Conservation (phyloP, 2,329 filamentous ascomycete genomes). For the Sclerotinia spermophila region DNA sequence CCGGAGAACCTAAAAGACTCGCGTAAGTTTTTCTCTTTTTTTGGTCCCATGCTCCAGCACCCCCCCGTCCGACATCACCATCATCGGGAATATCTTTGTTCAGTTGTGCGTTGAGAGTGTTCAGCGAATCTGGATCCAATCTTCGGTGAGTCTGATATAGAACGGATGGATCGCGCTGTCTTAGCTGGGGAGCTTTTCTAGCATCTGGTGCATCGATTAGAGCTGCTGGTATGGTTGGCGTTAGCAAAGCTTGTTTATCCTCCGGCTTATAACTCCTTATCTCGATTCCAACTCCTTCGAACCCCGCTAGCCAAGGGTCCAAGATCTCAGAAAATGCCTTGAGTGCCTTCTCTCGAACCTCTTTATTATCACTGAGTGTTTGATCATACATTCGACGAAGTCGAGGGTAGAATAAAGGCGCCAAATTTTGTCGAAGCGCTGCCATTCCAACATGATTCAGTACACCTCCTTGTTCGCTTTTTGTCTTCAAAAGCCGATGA, state of each 20-base stretch:
- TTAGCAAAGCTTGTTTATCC: not conserved
- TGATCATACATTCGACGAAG: conserved; percentile 14
- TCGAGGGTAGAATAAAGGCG: conserved; percentile 7
- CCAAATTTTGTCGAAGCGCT: not conserved
- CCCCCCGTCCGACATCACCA: not conserved
- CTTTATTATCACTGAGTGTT: not conserved
- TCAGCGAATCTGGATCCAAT: not conserved
- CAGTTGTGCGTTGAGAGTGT: conserved; percentile 4
- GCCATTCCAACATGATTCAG: not conserved
- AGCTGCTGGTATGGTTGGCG: not conserved
- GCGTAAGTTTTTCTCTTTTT: not conserved
- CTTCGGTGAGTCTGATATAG: not conserved
- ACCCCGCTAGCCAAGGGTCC: conserved; percentile 9
- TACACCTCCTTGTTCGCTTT: not conserved
- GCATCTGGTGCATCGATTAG: not conserved
- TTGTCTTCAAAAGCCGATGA: conserved; percentile 1
- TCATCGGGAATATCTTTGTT: conserved; percentile 1
- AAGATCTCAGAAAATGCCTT: not conserved
- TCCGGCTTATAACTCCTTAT: conserved; percentile 7
- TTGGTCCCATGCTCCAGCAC: not conserved
- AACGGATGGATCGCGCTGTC: conserved; percentile 14
- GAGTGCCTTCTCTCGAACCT: not conserved
- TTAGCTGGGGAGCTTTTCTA: not conserved
- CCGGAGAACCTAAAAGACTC: not conserved
- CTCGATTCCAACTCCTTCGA: conserved; percentile 10